Evolutionary conservation across 371 early-diverging fungal genomes (phyloP), one percentile per base, ranked within the genome.

Genomic region (Parasitella parasitica): DNA sequence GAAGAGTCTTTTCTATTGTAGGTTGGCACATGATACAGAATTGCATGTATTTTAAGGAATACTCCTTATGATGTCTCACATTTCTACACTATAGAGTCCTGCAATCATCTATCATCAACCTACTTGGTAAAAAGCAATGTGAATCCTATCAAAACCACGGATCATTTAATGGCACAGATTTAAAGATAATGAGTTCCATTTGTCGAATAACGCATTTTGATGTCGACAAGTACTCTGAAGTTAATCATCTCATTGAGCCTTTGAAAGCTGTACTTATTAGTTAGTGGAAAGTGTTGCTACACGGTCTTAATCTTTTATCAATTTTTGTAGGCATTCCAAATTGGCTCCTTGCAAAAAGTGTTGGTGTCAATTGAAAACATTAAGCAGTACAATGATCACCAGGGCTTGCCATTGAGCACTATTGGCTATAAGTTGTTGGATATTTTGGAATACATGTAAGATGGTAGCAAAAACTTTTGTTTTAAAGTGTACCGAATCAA

Each of bases 371-470:
- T 53, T 1, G 35, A 41, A n/a, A n/a, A 5, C 15, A 60, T 53
- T 34, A 60, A 53, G 18, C 32, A 39, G 2, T 16, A 22, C 3
- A 53, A 34, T 2, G 22, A 27, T 34, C 34, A 46, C 6, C 18
- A 46, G 15, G 57, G 48, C 7, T 13, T 6, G 13, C 4, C 32
- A 8, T 20, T 52, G 2, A 53, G 34, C 11, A 53, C 61, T 3
- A 37, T 41, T 28, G 61, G 43, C 12, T 53, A 53, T 32, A 30
- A 34, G 28, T 15, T 60, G 2, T 34, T 60, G 13, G 61, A 60
- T n/a, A 53, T 60, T 22, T n/a, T 60, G 12, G 61, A 60, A 16
- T 53, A 60, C 53, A 34, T 60, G 61, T 53, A 53, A 24, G 52
- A 0, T 58, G 22, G 15, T 9, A 16, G 12, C 4, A n/a, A n/a